Base-by-base conservation (phyloP, 1,139 yeast species). In the Zygoascus sp. region DNA sequence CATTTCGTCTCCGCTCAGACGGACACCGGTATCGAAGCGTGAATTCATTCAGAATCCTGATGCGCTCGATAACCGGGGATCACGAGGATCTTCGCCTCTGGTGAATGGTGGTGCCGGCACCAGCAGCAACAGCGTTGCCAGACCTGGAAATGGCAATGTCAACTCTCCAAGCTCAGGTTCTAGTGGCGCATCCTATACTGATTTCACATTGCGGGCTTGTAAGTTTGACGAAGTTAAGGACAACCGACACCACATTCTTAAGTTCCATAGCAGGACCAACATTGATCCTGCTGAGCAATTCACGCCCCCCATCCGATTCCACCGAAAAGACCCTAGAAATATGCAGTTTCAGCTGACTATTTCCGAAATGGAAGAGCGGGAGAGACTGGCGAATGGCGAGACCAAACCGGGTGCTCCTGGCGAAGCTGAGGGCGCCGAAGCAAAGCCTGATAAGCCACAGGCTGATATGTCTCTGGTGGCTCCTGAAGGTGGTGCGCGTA, bases 401-500 rank as follows among this genome's bases (percentile, higher is more conserved):
- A 40, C 38, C 10, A 44, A 45, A 21, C 52, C 42, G 9, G 51
- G 45, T 22, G 53, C 45, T 16, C 47, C 48, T 32, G 52, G 46
- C 2, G 53, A 49, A 1, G 50, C 45, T 10, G 53, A 42, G 7
- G 49, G 39, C 2, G 46, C 48, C 11, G 49, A 50, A 50, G 9
- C 49, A 45, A 45, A 40, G 44, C 46, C 44, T 16, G 45, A 44
- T 17, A 63, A 60, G 42, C 64, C 67, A 45, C 70, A 69, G 49
- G 74, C 73, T 10, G 85, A 80, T 55, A 67, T 81, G 72, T 62
- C 68, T 16, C 61, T 66, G 55, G 89, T 88, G 41, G 97, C 96
- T 0, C 97, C 97, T 0, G 96, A 88, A 65, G 96, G 96, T 13
- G 94, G 95, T 17, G 95, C 94, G 1, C 75, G 95, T 54, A 80